Base-by-base conservation (phyloP, 2,329 filamentous ascomycete genomes). In the Sclerotinia sclerotiorum region DNA sequence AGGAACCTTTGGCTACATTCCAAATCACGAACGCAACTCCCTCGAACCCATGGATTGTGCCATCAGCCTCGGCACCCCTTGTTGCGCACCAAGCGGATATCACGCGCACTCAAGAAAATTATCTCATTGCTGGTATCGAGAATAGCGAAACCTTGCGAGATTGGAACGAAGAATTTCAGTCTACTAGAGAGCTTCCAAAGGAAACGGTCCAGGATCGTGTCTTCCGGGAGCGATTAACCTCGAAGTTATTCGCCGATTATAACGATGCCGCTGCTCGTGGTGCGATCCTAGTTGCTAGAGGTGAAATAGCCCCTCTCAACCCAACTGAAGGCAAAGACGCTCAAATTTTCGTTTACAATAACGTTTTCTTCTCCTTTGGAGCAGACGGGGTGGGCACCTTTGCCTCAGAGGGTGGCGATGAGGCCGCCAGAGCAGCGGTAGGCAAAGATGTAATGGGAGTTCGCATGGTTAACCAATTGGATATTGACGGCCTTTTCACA, bases 81-180 rank as follows among this genome's bases (percentile, higher is more conserved):
- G 88, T 85, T 76, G 82, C 87, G 69, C 95, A 99, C 79, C 87
- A 90, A 75, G 79, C 94, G 32, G 95, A 99, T 78, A 86, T 93
- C 71, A 92, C 94, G 29, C 88, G 96, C 67, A 92, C 94, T 29
- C 95, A 99, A 80, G 95, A 99, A 82, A 92, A 91, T 61, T 97
- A 92, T 78, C 83, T 99, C 70, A 88, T 98, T 70, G 87, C 92
- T 27, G 96, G 96, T 42, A 89, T 94, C 35, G 95, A 99, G 76
- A 97, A 94, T 78, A 92, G 93, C 0, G 95, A 99, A 77, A 97
- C 93, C 5, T 83, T 99, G 71, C 88, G 95, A 69, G 95, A 99
- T 79, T 99, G 96, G 94, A 99, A 99, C 75, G 95, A 99, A 79
- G 95, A 99, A 78, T 97, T 99, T 78, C 95, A 99, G 80, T 97